phyloP scores from a whole-genome alignment of 805 yeast species.

The Myxozyma kluyveri region DNA sequence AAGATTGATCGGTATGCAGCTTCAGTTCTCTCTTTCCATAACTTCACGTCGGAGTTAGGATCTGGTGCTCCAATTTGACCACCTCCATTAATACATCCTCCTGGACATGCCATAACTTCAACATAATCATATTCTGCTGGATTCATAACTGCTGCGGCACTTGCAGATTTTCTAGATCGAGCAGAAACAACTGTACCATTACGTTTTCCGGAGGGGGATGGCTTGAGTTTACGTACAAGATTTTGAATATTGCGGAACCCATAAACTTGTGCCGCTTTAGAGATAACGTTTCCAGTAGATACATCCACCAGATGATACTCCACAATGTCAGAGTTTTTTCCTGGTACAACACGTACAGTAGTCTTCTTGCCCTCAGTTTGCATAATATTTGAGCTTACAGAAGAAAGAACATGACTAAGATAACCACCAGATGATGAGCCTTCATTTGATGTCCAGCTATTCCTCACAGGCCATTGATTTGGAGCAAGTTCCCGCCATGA shows the following conservation, averaged over 20 bases:
- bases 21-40: conserved; percentile 38
- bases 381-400: conserved; percentile 31
- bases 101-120: conserved; percentile 98
- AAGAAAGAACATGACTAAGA: conserved; percentile 62
- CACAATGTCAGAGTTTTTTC: conserved; percentile 73
- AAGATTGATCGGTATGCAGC: conserved; percentile 43
- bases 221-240: conserved; percentile 75
- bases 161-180: conserved; percentile 36
- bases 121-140: conserved; percentile 72
- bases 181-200: conserved; percentile 26
- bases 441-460: conserved; percentile 67
- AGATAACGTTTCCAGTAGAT: conserved; percentile 42
- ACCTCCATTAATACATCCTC: conserved; percentile 96
- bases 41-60: conserved; percentile 29
- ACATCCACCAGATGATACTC: conserved; percentile 59
- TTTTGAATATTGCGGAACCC: conserved; percentile 96
- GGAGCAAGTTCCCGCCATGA: conserved; percentile 47
- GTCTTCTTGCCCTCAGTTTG: conserved; percentile 34
- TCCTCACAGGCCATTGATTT: conserved; percentile 56
- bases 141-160: conserved; percentile 42
- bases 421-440: conserved; percentile 93
- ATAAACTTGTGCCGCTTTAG: conserved; percentile 66
- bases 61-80: conserved; percentile 66
- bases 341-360: conserved; percentile 45
- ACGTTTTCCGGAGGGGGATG: conserved; percentile 35